Conservation (phyloP, 1,139 yeast genomes). For the Debaryomycetaceae sp. region DNA sequence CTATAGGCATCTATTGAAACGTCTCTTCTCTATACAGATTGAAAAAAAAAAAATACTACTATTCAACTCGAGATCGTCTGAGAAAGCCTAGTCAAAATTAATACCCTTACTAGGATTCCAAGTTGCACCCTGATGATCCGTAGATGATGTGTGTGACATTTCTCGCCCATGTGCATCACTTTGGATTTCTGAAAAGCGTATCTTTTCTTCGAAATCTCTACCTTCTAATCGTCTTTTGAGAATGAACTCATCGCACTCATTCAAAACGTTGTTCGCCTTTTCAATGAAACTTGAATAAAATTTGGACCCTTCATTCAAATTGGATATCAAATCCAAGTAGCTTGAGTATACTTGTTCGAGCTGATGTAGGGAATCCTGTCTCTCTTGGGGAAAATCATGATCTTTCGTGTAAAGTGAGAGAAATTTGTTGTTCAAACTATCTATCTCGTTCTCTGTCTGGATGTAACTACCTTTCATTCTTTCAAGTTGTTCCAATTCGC, state of each 20-base stretch:
- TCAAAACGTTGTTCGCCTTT: constrained; percentile 45
- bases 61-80: not conserved
- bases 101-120: constrained; percentile 36
- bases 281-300: constrained; percentile 65
- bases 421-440: constrained; percentile 38
- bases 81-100: constrained; percentile 17
- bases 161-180: too few relatives aligned
- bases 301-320: constrained; percentile 64
- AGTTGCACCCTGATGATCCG: constrained; percentile 8
- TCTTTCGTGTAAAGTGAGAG: constrained; percentile 12
- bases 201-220: constrained; percentile 39
- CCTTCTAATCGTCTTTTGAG: constrained; percentile 53
- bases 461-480: constrained; percentile 39
- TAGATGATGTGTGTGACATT: too few relatives aligned
- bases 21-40: not conserved
- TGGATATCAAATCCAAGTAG: constrained; percentile 54
- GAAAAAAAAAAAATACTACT: constrained; percentile 1
- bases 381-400: constrained; percentile 24
- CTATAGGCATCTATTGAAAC: not conserved
- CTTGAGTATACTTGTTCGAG: constrained; percentile 53
- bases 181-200: not conserved
- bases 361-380: constrained; percentile 51
- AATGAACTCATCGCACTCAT: constrained; percentile 55
- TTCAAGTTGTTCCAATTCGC: constrained; percentile 37
- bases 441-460: constrained; percentile 41